Percentiles rank a stretch among this genome's conserved stretches.
These are phyloP conservation scores for Elaeis oleifera DNA, from an alignment of 202 grass and related monocot species.

Conservation along the genomic window DNA sequence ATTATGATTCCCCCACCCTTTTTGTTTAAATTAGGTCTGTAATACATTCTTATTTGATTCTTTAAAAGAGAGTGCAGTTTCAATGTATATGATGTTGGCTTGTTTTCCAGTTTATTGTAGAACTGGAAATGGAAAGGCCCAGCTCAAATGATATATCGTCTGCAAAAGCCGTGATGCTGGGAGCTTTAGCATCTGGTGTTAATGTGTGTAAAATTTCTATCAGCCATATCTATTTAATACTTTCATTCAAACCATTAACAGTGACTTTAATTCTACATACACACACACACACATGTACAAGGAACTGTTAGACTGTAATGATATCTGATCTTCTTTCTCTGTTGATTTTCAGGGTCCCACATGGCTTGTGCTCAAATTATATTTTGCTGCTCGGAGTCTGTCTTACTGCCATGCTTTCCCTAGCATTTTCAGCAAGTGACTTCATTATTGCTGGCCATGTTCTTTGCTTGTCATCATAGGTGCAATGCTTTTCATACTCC, in stretches of 20 bases:
- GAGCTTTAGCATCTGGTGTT: constrained; percentile 73
- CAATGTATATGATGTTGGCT: too few species aligned
- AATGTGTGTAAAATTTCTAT: constrained; percentile 36
- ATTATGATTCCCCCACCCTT: too few species aligned
- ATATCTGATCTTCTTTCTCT: not conserved
- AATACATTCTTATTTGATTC: too few species aligned
- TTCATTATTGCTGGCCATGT: constrained; percentile 72
- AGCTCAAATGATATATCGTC: constrained; percentile 47
- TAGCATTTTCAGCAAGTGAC: constrained; percentile 74
- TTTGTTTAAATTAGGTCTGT: too few species aligned
- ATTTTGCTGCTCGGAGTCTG: constrained; percentile 71
- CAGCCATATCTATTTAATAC: not conserved
- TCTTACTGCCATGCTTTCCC: constrained; percentile 68
- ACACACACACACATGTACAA: not conserved
- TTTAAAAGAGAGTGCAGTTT: too few species aligned
- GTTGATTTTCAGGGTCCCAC: constrained; percentile 52
- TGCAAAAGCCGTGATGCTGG: constrained; percentile 65
- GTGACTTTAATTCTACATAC: not conserved
- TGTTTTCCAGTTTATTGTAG: constrained; percentile 5
- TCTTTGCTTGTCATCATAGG: constrained; percentile 74
- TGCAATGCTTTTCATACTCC: constrained; percentile 69
- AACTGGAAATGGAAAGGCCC: constrained; percentile 36
- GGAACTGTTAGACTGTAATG: not conserved
- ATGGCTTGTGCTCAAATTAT: constrained; percentile 62
- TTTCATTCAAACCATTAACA: constrained; percentile 18